Base-by-base conservation (phyloP, 1,139 yeast species). In the Candida tropicalis region DNA sequence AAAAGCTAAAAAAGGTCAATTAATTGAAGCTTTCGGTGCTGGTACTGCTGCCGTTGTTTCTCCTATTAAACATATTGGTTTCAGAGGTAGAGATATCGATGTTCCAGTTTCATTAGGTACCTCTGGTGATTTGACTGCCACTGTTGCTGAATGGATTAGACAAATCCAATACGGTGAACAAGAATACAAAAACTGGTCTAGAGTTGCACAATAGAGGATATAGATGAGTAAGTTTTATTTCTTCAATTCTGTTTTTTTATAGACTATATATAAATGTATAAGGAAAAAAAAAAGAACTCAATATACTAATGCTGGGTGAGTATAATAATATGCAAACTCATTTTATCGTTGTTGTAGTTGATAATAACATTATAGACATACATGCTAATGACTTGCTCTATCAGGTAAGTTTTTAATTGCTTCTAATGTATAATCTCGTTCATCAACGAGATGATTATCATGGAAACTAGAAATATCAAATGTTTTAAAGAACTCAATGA, bases 11-110 rank as follows among this genome's bases (percentile, higher is more conserved):
- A 80, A 81, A 62, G 96, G 96, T 44, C 85, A 87, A 62, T 78
- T 93, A 57, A 80, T 90, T 7, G 99, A 93, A 72, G 97, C 97
- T 9, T 93, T 93, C 60, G 99, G 99, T 53, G 77, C 97, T 12
- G 98, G 99, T 58, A 93, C 99, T 42, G 98, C 99, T 44, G 98
- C 98, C 35, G 83, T 91, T 59, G 98, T 93, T 35, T 84, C 96
- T 27, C 98, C 98, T 52, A 89, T 93, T 59, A 82, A 86, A 64
- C 86, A 79, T 55, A 87, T 93, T 60, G 93, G 93, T 43, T 93
- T 82, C 81, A 75, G 77, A 48, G 95, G 86, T 43, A 67, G 81
- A 57, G 77, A 77, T 48, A 89, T 91, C 53, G 52, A 68, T 10
- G 91, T 91, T 38, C 97, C 97, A 44, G 67, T 88, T 48, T 77